These are phyloP conservation scores for Plasmodium malariae DNA, from an alignment of 169 alveolate genomes.

Conservation along the genomic window DNA sequence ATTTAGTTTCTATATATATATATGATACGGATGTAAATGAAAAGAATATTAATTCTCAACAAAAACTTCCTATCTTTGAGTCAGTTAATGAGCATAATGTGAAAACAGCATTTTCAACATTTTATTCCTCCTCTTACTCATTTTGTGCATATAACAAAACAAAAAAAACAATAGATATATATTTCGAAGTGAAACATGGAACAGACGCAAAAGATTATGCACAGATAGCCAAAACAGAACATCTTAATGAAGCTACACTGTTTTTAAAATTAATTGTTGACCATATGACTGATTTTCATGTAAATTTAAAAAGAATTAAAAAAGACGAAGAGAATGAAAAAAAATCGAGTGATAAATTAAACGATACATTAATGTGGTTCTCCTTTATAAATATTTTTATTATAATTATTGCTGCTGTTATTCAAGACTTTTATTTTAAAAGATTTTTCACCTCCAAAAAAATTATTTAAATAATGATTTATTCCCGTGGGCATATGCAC, in stretches of 20 bases:
- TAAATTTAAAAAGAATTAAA: constrained; percentile 49
- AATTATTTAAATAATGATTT: constrained; percentile 22
- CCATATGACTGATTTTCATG: constrained; percentile 51
- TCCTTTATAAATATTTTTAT: constrained; percentile 42
- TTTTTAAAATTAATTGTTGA: constrained; percentile 50
- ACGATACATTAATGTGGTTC: constrained; percentile 73
- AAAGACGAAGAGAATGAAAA: constrained; percentile 59
- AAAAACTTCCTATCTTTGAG: constrained; percentile 40
- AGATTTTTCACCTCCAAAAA: constrained; percentile 64
- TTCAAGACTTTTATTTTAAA: constrained; percentile 61
- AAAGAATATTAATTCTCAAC: background rate
- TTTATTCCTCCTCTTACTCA: constrained; percentile 49
- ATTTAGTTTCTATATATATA: constrained; percentile 22
- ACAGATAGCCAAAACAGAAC: constrained; percentile 54
- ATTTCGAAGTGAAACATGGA: constrained; percentile 66
- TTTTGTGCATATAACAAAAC: constrained; percentile 56
- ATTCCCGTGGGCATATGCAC: no score
- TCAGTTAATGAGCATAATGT: constrained; percentile 56
- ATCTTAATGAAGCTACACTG: constrained; percentile 55
- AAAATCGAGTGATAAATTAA: constrained; percentile 49
- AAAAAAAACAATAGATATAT: background rate
- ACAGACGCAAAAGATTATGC: constrained; percentile 67
- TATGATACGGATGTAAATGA: constrained; percentile 52
- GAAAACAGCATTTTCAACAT: constrained; percentile 69
- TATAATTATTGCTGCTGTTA: constrained; percentile 45